Base-by-base conservation (phyloP, 164 flowering plant species). In the Pachysandra terminalis region DNA sequence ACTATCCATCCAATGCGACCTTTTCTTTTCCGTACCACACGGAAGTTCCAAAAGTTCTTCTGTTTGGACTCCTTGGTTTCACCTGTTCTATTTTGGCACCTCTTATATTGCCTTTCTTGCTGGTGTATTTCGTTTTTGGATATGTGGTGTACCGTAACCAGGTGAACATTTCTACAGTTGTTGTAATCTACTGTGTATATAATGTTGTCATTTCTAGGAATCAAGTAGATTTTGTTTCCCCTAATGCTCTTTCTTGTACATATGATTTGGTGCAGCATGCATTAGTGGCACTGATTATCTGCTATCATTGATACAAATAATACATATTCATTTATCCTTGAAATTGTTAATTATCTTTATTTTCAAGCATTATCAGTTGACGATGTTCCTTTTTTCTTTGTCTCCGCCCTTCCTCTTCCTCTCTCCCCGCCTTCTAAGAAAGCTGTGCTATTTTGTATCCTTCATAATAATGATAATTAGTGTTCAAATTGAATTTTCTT, bases 61-160 rank as follows among this genome's bases (percentile, higher is more conserved):
- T 93, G 48, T 93, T 96, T 74, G 96, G 93, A 35, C 87, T 96
- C 52, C 81, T 96, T 67, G 99, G 98, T 63, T 90, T 96, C 74
- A 87, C 88, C 49, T 90, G 82, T 73, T 81, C 94, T 24, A 74
- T 90, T 64, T 68, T 91, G 82, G 93, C 93, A 56, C 99, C 99
- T 62, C 71, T 96, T 28, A 93, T 96, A 62, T 67, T 91, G 73
- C 99, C 98, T 2, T 81, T 93, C 79, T 73, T 96, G 83, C 82
- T 96, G 77, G 69, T 85, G 67, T 93, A 91, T 84, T 96, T 81
- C 64, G 73, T 79, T 56, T 80, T 93, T 32, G 99, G 87, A 40
- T 88, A 81, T 76, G 83, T 93, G 10, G 89, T 96, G 23, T 96
- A 93, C 48, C 81, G 87, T 61, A 96, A 96, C 67, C 98, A 96